phyloP scores from a whole-genome alignment of 1,284 basidiomycete genomes.

The Leccinum fallax region DNA sequence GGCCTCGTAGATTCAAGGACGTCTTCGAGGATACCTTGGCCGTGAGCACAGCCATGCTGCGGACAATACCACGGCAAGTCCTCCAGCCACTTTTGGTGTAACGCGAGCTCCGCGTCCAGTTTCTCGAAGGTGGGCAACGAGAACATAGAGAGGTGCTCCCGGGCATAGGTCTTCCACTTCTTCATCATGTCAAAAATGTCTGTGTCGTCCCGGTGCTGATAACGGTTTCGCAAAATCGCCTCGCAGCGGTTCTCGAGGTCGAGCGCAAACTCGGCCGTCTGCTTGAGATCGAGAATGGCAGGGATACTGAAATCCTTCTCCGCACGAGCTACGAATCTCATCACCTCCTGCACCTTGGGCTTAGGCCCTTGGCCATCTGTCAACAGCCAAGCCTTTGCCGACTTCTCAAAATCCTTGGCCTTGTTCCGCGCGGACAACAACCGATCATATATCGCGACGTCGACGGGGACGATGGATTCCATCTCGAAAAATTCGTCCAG shows the following conservation, averaged over 20 bases:
- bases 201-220: constrained; percentile 53
- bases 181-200: constrained; percentile 70
- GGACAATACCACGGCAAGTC: constrained; percentile 76
- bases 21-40: constrained; percentile 64
- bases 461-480: constrained; percentile 63
- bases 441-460: constrained; percentile 59
- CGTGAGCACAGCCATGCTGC: constrained; percentile 62
- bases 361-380: constrained; percentile 53
- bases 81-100: constrained; percentile 69
- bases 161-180: constrained; percentile 71
- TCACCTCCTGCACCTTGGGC: constrained; percentile 67
- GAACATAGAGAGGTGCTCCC: constrained; percentile 71
- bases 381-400: constrained; percentile 68
- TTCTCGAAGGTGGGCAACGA: constrained; percentile 70
- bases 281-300: constrained; percentile 64
- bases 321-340: constrained; percentile 64
- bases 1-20: constrained; percentile 70
- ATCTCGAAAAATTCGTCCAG: constrained; percentile 66
- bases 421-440: constrained; percentile 60
- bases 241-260: constrained; percentile 76
- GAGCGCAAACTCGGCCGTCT: constrained; percentile 67
- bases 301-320: constrained; percentile 74
- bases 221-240: constrained; percentile 65
- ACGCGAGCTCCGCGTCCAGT: constrained; percentile 63
- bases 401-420: constrained; percentile 75